Evolutionary conservation across 192 early-diverging fungal genomes (phyloP).

Genomic region (Endogone sp.): DNA sequence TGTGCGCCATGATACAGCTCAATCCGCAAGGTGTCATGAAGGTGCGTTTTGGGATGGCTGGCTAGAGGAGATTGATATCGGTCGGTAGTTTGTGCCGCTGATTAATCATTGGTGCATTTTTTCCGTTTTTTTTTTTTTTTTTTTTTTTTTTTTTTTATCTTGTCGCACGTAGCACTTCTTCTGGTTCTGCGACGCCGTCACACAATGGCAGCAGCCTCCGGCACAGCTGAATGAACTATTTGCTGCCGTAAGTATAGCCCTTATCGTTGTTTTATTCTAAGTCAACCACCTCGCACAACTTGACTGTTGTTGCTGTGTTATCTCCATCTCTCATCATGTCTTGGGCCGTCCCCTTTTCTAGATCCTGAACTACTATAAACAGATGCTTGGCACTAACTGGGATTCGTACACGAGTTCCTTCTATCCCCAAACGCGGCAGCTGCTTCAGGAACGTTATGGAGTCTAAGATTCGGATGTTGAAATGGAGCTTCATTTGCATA

Average conservation of each 20-base stretch:
- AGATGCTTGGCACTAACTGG: slow-evolving; percentile 61
- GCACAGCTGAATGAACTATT: slow-evolving; percentile 58
- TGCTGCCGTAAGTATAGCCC: slow-evolving; percentile 52
- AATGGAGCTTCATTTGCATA: too few species aligned
- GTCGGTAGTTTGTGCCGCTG: not conserved
- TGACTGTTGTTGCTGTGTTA: not conserved
- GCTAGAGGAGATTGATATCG: too few species aligned
- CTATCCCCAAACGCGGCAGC: slow-evolving; percentile 36
- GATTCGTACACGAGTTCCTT: slow-evolving; percentile 40
- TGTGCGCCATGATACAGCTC: slow-evolving; percentile 87
- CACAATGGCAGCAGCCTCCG: slow-evolving; percentile 69
- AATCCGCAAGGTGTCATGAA: slow-evolving; percentile 84
- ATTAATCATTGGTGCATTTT: not conserved
- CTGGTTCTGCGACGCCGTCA: slow-evolving; percentile 75
- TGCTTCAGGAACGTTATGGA: slow-evolving; percentile 47
- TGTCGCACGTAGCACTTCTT: not conserved
- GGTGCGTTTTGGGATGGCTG: slow-evolving; percentile 22
- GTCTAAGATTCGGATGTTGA: slow-evolving; percentile 25
- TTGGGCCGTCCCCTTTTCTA: slow-evolving; percentile 16
- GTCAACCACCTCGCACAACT: not conserved
- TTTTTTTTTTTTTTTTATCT: slow-evolving; percentile 8
- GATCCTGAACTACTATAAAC: slow-evolving; percentile 65
- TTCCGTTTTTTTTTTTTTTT: too few species aligned
- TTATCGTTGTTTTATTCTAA: not conserved
- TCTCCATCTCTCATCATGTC: not conserved